Evolutionary conservation across 1,284 basidiomycete genomes (phyloP), one percentile per base, ranked within the genome.

Genomic region (Prillingera fragicola): DNA sequence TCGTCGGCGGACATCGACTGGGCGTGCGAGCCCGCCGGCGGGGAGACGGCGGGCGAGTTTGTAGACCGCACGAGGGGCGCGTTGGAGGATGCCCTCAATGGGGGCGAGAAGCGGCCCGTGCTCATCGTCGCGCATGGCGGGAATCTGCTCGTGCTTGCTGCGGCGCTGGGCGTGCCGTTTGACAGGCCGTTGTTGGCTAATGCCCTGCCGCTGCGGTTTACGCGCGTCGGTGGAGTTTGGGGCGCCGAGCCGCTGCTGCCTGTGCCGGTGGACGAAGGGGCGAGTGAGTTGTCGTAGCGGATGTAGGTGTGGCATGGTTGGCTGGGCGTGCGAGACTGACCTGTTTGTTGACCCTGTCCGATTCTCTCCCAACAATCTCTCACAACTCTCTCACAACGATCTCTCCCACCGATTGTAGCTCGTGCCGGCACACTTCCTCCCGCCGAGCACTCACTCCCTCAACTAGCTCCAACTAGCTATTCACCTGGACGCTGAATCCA

Each of bases 31-130:
- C 45, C 45, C n/a, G 33, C 24, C 15, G 26, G 26, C 37, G 45
- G 45, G 27, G 45, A 48, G 41, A 43, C 45, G 26, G 41, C 43
- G 26, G 25, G 21, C 8, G n/a, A 48, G 45, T 48, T 48, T 31
- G 45, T 48, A 3, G 26, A 38, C 19, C 45, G 45, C 22, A 39
- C 41, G 14, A 36, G 37, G n/a, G 22, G 31, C 8, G 45, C 31
- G 3, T n/a, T 48, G 15, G 40, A 42, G 19, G 10, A 64, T 27
- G n/a, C 60, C 53, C 35, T 66, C 55, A 32, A 39, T 13, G 28
- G 31, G 18, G 14, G 63, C 31, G 12, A 62, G 54, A 12, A 61
- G 18, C 39, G 59, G 34, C 15, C 65, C 57, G n/a, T 48, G 39
- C 18, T 58, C 52, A n/a, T 58, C 51, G 29, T 48, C 50, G 45